A percentile compares a stretch with the other conserved stretches of the same genome.
Evolutionary conservation across 441 rosid species (phyloP).

Genomic region (Melastoma candidum): DNA sequence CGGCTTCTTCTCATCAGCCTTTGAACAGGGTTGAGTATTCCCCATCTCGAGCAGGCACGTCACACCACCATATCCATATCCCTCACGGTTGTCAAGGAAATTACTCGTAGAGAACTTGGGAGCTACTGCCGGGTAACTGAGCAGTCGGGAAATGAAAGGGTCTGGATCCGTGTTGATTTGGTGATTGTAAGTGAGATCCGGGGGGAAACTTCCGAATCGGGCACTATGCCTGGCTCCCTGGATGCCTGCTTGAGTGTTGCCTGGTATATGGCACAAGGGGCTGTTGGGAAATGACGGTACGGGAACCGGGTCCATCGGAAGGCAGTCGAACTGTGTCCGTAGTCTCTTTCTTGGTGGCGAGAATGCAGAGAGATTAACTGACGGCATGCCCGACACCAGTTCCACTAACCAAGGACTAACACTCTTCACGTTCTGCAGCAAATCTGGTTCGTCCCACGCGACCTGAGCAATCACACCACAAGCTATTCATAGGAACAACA

Average conservation of each 20-base stretch:
- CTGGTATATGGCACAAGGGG: slow-evolving; percentile 51
- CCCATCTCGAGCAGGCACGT: slow-evolving; percentile 76
- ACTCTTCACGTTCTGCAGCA: slow-evolving; percentile 85
- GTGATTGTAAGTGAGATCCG: slow-evolving; percentile 58
- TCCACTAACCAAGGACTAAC: slow-evolving; percentile 96
- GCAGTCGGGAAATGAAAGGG: slow-evolving; percentile 46
- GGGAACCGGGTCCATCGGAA: slow-evolving; percentile 48
- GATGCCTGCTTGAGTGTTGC: slow-evolving; percentile 91
- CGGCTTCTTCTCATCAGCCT: slow-evolving; percentile 39
- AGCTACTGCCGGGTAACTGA: slow-evolving; percentile 26
- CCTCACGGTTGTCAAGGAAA: too few species aligned
- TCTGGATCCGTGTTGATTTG: slow-evolving; percentile 36
- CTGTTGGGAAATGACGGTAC: slow-evolving; percentile 39
- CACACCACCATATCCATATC: slow-evolving; percentile 30
- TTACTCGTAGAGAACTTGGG: slow-evolving; percentile 3
- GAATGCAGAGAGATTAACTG: slow-evolving; percentile 55
- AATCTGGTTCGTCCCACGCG: slow-evolving; percentile 95
- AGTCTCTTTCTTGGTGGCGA: slow-evolving; percentile 79
- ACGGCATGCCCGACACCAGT: slow-evolving; percentile 64
- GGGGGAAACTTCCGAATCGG: slow-evolving; percentile 56
- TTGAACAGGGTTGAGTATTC: slow-evolving; percentile 35
- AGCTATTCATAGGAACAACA: neutral
- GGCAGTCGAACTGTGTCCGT: slow-evolving; percentile 26
- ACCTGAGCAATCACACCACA: slow-evolving; percentile 34
- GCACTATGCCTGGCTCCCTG: slow-evolving; percentile 99